Evolutionary conservation across 257 asterid species (phyloP), one percentile per base, ranked within the genome.

Genomic region (Solanum corneliomulleri): DNA sequence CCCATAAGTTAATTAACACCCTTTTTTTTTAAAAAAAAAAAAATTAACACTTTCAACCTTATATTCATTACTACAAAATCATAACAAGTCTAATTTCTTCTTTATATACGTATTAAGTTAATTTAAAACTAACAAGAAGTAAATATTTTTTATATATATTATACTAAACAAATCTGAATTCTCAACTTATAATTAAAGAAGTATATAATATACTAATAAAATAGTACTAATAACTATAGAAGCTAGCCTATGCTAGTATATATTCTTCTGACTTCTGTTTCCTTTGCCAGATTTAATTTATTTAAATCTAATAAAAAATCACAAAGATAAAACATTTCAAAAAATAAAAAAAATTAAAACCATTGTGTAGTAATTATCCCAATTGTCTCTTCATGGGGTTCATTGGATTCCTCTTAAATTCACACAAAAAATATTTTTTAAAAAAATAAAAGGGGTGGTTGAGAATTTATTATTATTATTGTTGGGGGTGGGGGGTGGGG

Each of bases 371-470:
- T 76, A 14, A 83, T 29, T 58, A 47, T 58, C 58, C 41, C 41
- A 35, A 62, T 72, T 74, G 20, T 56, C 68, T 16, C 7, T 44
- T 35, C 11, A 23, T 27, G 44, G 78, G 42, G 68, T 76, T 60
- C 91, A 84, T 89, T 49, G 91, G 91, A 89, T 89, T 87, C 91
- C 86, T 58, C 52, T 11, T 12, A 41, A 41, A 23, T 76, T 11
- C 82, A 23, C 21, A 76, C 25, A 39, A 75, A 72, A 10, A 31
- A 4, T 0, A 7, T 2, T 3, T 39, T 37, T 18, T 6, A 1
- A 5, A 18, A 20, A 39, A 74, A 10, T 14, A 20, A 39, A 1
- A 9, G 21, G 9, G 80, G 47, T 29, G 4, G 39, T 69, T 71
- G 45, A 20, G 45, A 23, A 23, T 62, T 62, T 62, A 23, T 18